Percentiles rank a stretch among this genome's conserved stretches.
Conservation (phyloP, 768 basidiomycete genomes). For the Suillus subalutaceus region DNA sequence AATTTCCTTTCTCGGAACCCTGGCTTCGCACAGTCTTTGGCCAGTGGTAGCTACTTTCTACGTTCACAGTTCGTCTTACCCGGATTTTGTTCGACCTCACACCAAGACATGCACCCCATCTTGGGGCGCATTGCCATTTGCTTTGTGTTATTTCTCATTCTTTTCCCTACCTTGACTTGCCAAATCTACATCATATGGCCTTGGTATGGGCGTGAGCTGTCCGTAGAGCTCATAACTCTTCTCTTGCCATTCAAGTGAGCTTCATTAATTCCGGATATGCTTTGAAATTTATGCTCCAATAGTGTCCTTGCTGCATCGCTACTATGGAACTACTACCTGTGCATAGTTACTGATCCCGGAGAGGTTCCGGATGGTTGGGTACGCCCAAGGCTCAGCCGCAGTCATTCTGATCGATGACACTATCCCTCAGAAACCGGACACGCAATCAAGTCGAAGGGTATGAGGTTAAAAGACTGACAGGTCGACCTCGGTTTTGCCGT, state of each 20-base stretch:
- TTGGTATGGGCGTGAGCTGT: conserved; percentile 81
- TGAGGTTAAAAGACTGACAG: conserved; percentile 90
- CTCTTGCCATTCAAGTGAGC: conserved; percentile 90
- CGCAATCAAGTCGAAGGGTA: conserved; percentile 64
- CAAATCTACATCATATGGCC: conserved; percentile 93
- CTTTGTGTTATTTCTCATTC: conserved; percentile 71
- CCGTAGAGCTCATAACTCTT: conserved; percentile 74
- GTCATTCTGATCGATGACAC: conserved; percentile 12
- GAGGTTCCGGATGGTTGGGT: conserved; percentile 81
- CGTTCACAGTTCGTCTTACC: conserved; percentile 7
- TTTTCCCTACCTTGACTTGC: conserved; percentile 86
- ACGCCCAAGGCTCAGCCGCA: conserved; percentile 23
- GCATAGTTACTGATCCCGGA: conserved; percentile 85
- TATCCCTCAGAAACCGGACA: conserved; percentile 68
- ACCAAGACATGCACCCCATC: conserved; percentile 43
- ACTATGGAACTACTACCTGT: conserved; percentile 87
- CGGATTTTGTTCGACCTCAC: conserved; percentile 11
- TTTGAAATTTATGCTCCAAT: conserved; percentile 17
- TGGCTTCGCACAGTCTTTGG: not conserved
- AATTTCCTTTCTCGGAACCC: conserved; percentile 7
- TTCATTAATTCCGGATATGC: not conserved
- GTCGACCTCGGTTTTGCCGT: conserved; percentile 82
- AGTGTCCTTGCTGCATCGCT: conserved; percentile 79
- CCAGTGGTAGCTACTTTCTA: not conserved
- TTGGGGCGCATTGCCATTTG: conserved; percentile 67